Base-by-base conservation (phyloP, 495 filamentous ascomycete species). In the Penicillium desertorum region DNA sequence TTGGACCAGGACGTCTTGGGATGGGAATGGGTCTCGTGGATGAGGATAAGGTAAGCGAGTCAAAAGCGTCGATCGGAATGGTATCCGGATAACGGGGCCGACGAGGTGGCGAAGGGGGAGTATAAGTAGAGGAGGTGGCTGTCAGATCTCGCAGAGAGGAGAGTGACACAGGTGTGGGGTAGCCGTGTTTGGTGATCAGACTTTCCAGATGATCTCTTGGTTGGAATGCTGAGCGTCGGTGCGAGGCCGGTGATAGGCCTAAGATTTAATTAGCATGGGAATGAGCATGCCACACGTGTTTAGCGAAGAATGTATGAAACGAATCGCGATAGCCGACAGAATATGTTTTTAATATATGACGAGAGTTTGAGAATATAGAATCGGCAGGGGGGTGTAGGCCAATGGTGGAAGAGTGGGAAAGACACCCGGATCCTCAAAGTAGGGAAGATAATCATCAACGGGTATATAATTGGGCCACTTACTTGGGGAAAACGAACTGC, bases 151-250 rank as follows among this genome's bases (percentile, higher is more conserved):
- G 88, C 81, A 79, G 77, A 49, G 91, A 95, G 61, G 85, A 86
- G 16, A 73, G 78, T 58, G 88, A 93, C 74, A 91, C 88, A 60
- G 73, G 74, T 58, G 74, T 76, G 67, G 74, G 76, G 69, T 72
- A 72, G 47, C 74, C 74, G 74, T 77, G 74, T 59, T 71, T 73
- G 50, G 67, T 63, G 54, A 77, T 74, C 60, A 76, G 87, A 51
- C 86, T 92, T 66, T 92, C 88, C 56, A 88, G 88, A 48, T 72
- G 92, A 45, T 81, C 77, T 51, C 89, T 87, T 27, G 91, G 90
- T 68, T 87, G 87, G 44, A 88, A 86, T 83, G 84, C 86, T 58
- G 81, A 85, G 63, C 72, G 61, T 27, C 54, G 69, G 63, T 62
- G 54, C 19, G 68, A 67, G 50, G 57, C 65, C 60, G 75, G 42